A percentile compares a stretch with the other conserved stretches of the same genome.
phyloP scores from a whole-genome alignment of 2,329 filamentous ascomycete species.

The Arthrinium puccinioides region DNA sequence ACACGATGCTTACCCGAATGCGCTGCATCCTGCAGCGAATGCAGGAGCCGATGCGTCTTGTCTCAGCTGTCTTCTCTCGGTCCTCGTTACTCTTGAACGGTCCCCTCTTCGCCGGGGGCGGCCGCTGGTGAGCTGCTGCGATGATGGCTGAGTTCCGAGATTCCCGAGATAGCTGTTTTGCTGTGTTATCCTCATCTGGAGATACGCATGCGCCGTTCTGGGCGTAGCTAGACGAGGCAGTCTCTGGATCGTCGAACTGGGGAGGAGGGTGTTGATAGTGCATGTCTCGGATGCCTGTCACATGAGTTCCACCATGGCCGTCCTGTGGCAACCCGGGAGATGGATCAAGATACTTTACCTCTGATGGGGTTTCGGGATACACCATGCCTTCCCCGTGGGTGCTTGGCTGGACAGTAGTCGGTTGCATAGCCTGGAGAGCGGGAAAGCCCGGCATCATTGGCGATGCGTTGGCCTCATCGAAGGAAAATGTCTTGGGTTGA shows the following conservation, averaged over 20 bases:
- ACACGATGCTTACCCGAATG: conserved; percentile 42
- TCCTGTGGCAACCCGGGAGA: conserved; percentile 11
- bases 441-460: conserved; percentile 28
- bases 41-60: conserved; percentile 50
- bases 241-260: not conserved
- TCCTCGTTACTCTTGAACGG: conserved; percentile 47
- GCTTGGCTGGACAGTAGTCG: conserved; percentile 19
- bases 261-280: conserved; percentile 1
- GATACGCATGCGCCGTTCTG: conserved; percentile 7
- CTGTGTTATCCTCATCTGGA: conserved; percentile 12
- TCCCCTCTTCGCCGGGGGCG: conserved; percentile 35
- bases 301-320: conserved; percentile 12
- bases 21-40: conserved; percentile 56
- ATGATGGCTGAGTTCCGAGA: conserved; percentile 12
- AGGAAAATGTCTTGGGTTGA: conserved; percentile 19
- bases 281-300: conserved; percentile 3
- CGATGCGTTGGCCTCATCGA: conserved; percentile 18
- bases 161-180: conserved; percentile 1
- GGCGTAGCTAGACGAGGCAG: conserved; percentile 11
- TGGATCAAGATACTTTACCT: conserved; percentile 15
- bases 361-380: conserved; percentile 24
- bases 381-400: conserved; percentile 31
- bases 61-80: conserved; percentile 48
- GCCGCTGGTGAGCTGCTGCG: conserved; percentile 25
- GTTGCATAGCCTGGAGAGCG: conserved; percentile 25